Base-by-base conservation (phyloP, 805 yeast species). In the Pichia membranifaciens region DNA sequence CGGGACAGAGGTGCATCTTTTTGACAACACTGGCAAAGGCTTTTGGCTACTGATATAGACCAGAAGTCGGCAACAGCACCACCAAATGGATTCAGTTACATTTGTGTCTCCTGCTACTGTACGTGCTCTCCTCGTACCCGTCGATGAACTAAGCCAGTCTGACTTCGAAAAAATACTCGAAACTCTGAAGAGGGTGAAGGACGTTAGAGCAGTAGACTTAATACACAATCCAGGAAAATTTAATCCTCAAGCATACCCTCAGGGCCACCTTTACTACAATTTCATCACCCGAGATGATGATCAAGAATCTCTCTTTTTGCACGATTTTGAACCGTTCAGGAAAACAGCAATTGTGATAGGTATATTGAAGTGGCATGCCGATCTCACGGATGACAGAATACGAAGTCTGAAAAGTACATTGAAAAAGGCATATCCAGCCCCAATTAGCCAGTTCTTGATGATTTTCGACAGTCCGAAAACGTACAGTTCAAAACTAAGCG, bases 281-380 rank as follows among this genome's bases (percentile, higher is more conserved):
- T 79, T 79, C 53, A 58, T 67, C 6, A 68, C 75, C 1, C 82
- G 78, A 47, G 72, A 71, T n/a, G 81, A 78, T 36, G 62, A 58
- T 40, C 21, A 53, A 0, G 62, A 56, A 20, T 73, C 84, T 23
- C 65, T 81, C 6, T 82, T 84, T 45, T 68, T 91, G 37, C 87
- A 84, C 55, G 98, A 91, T 63, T 80, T 91, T 53, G 97, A 93
- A 65, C 96, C 96, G 1, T 88, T 77, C 64, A 68, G 97, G 44
- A 87, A 88, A 59, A 79, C 85, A 0, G 78, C 87, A 55, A 72
- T 83, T 7, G 80, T 82, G 5, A 41, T 76, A 7, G 81, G 79
- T 0, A 49, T 74, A 15, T 70, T 73, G 1, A 53, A 59, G 20
- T 70, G 68, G 60, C 50, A 43, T 4, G 51, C 53, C 4, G 58